Percentiles rank a stretch among this genome's conserved stretches.
Evolutionary conservation across 257 asterid genomes (phyloP).

Genomic region (Osmanthus fragrans): DNA sequence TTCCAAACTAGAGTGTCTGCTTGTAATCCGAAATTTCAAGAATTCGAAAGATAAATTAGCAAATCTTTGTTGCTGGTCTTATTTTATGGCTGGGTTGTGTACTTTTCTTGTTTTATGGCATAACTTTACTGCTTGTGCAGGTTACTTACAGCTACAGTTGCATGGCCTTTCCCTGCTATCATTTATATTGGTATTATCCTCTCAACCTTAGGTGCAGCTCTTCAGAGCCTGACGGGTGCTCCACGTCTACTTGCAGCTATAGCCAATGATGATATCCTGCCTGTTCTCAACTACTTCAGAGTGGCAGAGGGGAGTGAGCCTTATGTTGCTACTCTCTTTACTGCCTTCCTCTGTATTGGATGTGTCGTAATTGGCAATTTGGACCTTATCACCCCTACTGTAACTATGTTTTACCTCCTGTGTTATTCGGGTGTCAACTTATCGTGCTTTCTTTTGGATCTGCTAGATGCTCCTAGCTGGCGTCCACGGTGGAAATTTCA

Average conservation of each 20-base stretch:
- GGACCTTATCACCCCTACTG: slow-evolving; percentile 93
- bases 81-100: neutral
- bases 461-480: slow-evolving; percentile 99
- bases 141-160: slow-evolving; percentile 95
- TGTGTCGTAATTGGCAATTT: slow-evolving; percentile 93
- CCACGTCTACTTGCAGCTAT: slow-evolving; percentile 99
- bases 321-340: slow-evolving; percentile 84
- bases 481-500: slow-evolving; percentile 99
- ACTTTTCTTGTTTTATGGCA: slow-evolving; percentile 26
- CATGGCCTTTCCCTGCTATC: slow-evolving; percentile 96
- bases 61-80: neutral
- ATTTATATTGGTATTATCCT: slow-evolving; percentile 89
- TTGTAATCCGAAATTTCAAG: slow-evolving; percentile 15
- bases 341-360: slow-evolving; percentile 89
- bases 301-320: slow-evolving; percentile 92
- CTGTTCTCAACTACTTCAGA: slow-evolving; percentile 92
- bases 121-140: slow-evolving; percentile 56
- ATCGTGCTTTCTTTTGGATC: slow-evolving; percentile 96
- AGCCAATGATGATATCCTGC: slow-evolving; percentile 96
- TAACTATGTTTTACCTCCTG: slow-evolving; percentile 94
- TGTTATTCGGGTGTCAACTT: slow-evolving; percentile 96
- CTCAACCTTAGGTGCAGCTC: slow-evolving; percentile 98
- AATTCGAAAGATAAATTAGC: slow-evolving; percentile 8
- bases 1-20: neutral
- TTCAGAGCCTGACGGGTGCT: slow-evolving; percentile 96